A percentile compares a stretch with the other conserved stretches of the same genome.
Evolutionary conservation across 164 flowering plant genomes (phyloP).

Genomic region (Dillenia turbinata): DNA sequence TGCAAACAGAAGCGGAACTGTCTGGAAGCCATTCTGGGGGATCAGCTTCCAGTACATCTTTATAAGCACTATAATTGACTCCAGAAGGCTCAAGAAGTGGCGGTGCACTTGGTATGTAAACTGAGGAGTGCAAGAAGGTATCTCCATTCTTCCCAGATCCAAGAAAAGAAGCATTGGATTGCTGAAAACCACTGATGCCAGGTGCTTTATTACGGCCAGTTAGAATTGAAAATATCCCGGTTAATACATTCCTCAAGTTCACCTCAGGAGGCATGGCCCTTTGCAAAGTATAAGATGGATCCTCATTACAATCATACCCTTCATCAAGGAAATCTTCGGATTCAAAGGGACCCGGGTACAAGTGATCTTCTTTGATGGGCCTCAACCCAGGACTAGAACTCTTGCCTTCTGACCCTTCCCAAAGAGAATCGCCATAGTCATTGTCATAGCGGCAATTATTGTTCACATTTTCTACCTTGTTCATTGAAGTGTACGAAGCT

Average conservation of each 20-base stretch:
- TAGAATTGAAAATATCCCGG: slow-evolving; percentile 75
- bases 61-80: slow-evolving; percentile 48
- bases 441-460: slow-evolving; percentile 27
- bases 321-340: slow-evolving; percentile 55
- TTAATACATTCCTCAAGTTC: slow-evolving; percentile 76
- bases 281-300: slow-evolving; percentile 11
- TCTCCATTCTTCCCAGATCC: slow-evolving; percentile 85
- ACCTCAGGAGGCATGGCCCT: slow-evolving; percentile 50
- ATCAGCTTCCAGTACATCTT: slow-evolving; percentile 77
- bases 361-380: slow-evolving; percentile 29
- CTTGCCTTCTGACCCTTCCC: slow-evolving; percentile 29
- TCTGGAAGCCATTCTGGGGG: slow-evolving; percentile 98
- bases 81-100: slow-evolving; percentile 73
- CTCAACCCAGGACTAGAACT: slow-evolving; percentile 16
- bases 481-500: slow-evolving; percentile 50
- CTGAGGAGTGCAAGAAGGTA: slow-evolving; percentile 64
- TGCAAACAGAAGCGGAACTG: slow-evolving; percentile 63
- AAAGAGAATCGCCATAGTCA: slow-evolving; percentile 28
- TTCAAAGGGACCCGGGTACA: slow-evolving; percentile 29
- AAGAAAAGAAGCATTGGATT: slow-evolving; percentile 63
- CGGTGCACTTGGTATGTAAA: slow-evolving; percentile 91
- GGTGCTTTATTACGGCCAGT: slow-evolving; percentile 53
- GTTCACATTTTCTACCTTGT: slow-evolving; percentile 37
- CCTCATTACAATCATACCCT: slow-evolving; percentile 53
- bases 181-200: slow-evolving; percentile 12